Percentiles rank a stretch among this genome's conserved stretches.
Conservation (phyloP, 2,329 filamentous ascomycete species). For the Aspergillus sojae region DNA sequence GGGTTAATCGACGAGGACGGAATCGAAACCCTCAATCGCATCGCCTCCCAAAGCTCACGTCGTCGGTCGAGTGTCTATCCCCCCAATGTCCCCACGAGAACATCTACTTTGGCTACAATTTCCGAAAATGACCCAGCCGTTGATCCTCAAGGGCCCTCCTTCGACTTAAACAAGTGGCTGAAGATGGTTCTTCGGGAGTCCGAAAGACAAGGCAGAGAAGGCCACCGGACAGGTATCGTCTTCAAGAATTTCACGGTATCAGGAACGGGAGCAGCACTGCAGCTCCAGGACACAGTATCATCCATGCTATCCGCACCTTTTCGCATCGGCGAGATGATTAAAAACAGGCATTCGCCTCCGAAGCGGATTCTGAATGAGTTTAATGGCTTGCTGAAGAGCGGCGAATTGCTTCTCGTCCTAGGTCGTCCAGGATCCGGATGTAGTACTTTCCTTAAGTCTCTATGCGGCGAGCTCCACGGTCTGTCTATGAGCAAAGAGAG, state of each 20-base stretch:
- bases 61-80: slow-evolving; percentile 12
- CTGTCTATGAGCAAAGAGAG: not conserved
- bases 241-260: slow-evolving; percentile 9
- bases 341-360: not conserved
- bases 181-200: not conserved
- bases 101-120: not conserved
- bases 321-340: slow-evolving; percentile 2
- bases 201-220: not conserved
- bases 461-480: not conserved
- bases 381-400: slow-evolving; percentile 1
- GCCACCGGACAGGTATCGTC: slow-evolving; percentile 5
- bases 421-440: slow-evolving; percentile 1
- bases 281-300: slow-evolving; percentile 7
- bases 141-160: slow-evolving; percentile 5
- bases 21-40: slow-evolving; percentile 5
- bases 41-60: slow-evolving; percentile 7
- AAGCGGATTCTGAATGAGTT: slow-evolving; percentile 13
- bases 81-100: not conserved
- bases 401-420: not conserved
- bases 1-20: slow-evolving; percentile 5
- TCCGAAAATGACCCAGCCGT: slow-evolving; percentile 6
- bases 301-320: slow-evolving; percentile 2
- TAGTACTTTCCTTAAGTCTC: slow-evolving; percentile 4
- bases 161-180: slow-evolving; percentile 12
- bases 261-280: slow-evolving; percentile 9